phyloP scores from a whole-genome alignment of 140 eudicot genomes.

The Flaveria floridana region DNA sequence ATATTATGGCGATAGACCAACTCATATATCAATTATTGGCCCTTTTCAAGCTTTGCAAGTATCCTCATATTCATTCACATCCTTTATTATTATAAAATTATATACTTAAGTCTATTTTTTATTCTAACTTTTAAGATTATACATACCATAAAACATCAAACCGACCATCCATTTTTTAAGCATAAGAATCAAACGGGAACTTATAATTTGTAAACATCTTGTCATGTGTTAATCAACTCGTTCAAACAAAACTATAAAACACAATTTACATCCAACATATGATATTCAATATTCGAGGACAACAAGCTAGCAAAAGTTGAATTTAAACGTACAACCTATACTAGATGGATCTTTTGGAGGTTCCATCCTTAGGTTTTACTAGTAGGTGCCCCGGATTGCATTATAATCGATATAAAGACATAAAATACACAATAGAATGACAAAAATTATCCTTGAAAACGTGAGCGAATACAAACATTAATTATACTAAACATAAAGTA shows the following conservation, averaged over 20 bases:
- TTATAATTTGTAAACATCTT: too few relatives aligned
- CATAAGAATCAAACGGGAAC: too few relatives aligned
- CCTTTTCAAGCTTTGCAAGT: conserved; percentile 24
- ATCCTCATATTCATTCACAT: conserved; percentile 24
- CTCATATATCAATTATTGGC: conserved; percentile 37
- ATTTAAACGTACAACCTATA: too few relatives aligned
- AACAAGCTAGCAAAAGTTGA: background rate
- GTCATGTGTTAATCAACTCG: too few relatives aligned
- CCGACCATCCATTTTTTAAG: too few relatives aligned
- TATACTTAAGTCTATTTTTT: too few relatives aligned
- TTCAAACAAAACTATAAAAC: too few relatives aligned
- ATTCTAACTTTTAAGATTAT: too few relatives aligned
- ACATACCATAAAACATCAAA: too few relatives aligned
- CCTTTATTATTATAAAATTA: background rate
- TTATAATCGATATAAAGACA: background rate
- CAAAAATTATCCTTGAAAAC: background rate
- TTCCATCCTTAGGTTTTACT: background rate
- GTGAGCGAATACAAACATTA: background rate
- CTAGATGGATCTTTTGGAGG: background rate
- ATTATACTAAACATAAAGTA: background rate
- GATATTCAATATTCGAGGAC: too few relatives aligned
- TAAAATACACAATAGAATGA: background rate
- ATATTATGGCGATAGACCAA: conserved; percentile 30
- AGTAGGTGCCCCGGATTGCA: too few relatives aligned
- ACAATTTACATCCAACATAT: too few relatives aligned